Conservation (phyloP, 805 yeast genomes). For the Brettanomyces sp. region DNA sequence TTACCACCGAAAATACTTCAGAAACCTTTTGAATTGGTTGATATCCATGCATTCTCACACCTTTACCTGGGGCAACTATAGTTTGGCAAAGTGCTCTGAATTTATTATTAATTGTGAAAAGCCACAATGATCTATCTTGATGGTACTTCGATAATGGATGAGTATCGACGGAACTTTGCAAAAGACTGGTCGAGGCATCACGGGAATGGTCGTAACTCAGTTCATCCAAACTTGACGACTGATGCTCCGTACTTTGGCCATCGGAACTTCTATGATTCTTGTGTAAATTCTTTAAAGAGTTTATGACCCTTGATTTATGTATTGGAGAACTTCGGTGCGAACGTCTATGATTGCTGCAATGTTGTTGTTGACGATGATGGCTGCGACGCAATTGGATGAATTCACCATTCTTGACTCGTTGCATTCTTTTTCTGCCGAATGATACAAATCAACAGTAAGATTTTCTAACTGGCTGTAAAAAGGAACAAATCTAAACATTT, state of each 20-base stretch:
- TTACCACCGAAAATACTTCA: constrained; percentile 39
- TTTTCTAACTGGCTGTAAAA: not conserved
- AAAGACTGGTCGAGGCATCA: too few relatives aligned
- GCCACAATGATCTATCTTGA: constrained; percentile 50
- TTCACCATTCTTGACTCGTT: too few relatives aligned
- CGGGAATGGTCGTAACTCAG: too few relatives aligned
- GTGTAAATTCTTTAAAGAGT: too few relatives aligned
- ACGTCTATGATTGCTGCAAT: not conserved
- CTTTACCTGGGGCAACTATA: constrained; percentile 62
- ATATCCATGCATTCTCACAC: constrained; percentile 66
- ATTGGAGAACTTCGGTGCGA: not conserved
- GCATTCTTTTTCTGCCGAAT: too few relatives aligned
- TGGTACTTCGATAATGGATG: not conserved
- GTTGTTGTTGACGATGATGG: not conserved
- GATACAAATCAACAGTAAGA: not conserved
- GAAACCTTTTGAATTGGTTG: constrained; percentile 48
- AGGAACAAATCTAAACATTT: not conserved
- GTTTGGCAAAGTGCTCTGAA: constrained; percentile 66
- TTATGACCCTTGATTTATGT: not conserved
- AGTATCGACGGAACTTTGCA: too few relatives aligned
- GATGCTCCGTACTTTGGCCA: too few relatives aligned
- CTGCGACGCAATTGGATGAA: not conserved
- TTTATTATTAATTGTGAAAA: constrained; percentile 56
- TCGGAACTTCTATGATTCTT: too few relatives aligned
- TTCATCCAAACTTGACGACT: too few relatives aligned